phyloP scores from a whole-genome alignment of 345 rosid genomes.

The Physaria fendleri region DNA sequence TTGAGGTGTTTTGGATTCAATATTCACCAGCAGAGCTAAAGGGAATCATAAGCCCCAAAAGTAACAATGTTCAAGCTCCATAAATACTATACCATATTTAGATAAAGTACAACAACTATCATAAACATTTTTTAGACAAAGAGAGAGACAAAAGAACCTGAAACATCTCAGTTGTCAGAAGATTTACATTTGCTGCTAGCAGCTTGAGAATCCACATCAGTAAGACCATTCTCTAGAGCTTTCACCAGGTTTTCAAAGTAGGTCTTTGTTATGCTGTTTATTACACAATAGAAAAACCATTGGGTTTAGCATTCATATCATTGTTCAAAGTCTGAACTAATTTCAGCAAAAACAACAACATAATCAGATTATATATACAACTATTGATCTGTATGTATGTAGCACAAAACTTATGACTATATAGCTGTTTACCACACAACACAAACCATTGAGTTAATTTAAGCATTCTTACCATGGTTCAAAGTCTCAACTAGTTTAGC shows the following conservation, averaged over 20 bases:
- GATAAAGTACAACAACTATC: not conserved
- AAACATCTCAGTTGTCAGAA: slow-evolving; percentile 17
- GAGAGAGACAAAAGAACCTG: slow-evolving; percentile 1
- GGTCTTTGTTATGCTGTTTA: slow-evolving; percentile 69
- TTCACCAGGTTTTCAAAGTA: slow-evolving; percentile 80
- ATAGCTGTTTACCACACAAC: too few relatives aligned
- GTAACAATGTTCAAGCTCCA: slow-evolving; percentile 2
- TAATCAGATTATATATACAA: not conserved
- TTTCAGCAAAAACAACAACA: not conserved
- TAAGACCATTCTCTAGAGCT: slow-evolving; percentile 76
- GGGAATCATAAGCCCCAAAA: slow-evolving; percentile 10
- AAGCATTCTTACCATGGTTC: too few relatives aligned
- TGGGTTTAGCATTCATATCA: slow-evolving; percentile 8
- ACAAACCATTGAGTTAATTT: too few relatives aligned
- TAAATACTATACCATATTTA: slow-evolving; percentile 22
- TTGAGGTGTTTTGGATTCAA: slow-evolving; percentile 5
- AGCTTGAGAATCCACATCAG: slow-evolving; percentile 44
- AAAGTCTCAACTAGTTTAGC: too few relatives aligned
- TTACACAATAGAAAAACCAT: not conserved
- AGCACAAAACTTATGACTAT: not conserved
- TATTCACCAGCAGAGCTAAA: not conserved
- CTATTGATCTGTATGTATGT: not conserved
- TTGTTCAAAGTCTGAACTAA: not conserved
- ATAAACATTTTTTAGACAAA: not conserved
- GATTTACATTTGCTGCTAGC: slow-evolving; percentile 27